These are phyloP conservation scores for Ophiostoma sp. DNA, from an alignment of 2,329 filamentous ascomycete genomes.

Conservation along the genomic window DNA sequence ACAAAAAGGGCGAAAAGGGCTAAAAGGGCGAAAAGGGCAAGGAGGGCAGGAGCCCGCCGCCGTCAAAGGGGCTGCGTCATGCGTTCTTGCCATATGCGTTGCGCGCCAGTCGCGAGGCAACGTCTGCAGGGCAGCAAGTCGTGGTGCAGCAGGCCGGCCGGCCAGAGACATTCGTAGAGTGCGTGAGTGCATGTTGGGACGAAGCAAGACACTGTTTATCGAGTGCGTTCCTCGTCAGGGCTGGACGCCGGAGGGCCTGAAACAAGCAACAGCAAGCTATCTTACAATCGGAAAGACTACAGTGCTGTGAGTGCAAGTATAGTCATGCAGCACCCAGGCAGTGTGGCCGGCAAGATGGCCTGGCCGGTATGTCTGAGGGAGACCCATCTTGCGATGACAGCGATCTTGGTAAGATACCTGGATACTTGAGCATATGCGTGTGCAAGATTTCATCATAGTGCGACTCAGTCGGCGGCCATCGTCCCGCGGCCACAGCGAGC, in stretches of 20 bases:
- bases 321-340: background rate
- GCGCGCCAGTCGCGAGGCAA: background rate
- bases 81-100: conserved; percentile 8
- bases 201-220: background rate
- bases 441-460: too few species aligned
- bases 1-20: background rate
- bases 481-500: too few species aligned
- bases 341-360: background rate
- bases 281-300: background rate
- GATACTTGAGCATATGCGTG: too few species aligned
- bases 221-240: background rate
- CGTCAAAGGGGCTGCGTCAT: background rate
- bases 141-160: too few species aligned
- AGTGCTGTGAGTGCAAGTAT: background rate
- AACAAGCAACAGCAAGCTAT: background rate
- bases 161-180: background rate
- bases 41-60: background rate
- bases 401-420: background rate
- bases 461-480: too few species aligned
- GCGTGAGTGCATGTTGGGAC: background rate
- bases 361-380: background rate
- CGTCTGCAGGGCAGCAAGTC: background rate
- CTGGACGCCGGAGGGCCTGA: background rate
- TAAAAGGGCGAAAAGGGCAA: too few species aligned
- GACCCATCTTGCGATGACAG: background rate